phyloP scores from a whole-genome alignment of 2,329 filamentous ascomycete species.

The Venturiaceae sp. region DNA sequence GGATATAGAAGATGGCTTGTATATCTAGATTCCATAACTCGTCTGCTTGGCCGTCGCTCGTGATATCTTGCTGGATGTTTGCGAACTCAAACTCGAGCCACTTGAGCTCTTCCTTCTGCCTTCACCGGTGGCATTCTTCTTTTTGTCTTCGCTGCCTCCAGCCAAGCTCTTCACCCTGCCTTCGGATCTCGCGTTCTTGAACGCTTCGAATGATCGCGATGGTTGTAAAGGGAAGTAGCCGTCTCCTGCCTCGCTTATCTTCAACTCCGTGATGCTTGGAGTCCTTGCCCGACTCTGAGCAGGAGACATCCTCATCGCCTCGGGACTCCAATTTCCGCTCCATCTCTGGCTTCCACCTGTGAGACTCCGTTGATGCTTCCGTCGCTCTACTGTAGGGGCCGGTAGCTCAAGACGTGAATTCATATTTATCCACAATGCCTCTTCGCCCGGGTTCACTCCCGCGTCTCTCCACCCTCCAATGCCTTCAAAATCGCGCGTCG shows the following conservation, averaged over 20 bases:
- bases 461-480: conserved; percentile 30
- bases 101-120: conserved; percentile 2
- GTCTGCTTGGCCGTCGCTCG: not conserved
- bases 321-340: conserved; percentile 18
- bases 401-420: conserved; percentile 31
- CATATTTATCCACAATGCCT: conserved; percentile 33
- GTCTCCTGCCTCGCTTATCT: not conserved
- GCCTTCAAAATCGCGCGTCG: conserved; percentile 31
- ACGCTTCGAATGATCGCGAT: not conserved
- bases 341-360: conserved; percentile 5
- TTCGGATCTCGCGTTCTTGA: not conserved
- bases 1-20: too few species aligned
- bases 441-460: conserved; percentile 27
- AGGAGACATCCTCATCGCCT: conserved; percentile 26
- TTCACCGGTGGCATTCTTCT: not conserved
- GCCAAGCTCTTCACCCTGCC: not conserved
- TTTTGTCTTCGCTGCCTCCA: not conserved
- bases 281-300: conserved; percentile 25
- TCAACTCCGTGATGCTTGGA: conserved; percentile 12
- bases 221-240: not conserved
- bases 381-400: conserved; percentile 10
- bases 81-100: not conserved
- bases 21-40: not conserved
- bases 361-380: conserved; percentile 3
- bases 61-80: not conserved